Base-by-base conservation (phyloP, 1,139 yeast species). In the Candida pseudoviswanathii region DNA sequence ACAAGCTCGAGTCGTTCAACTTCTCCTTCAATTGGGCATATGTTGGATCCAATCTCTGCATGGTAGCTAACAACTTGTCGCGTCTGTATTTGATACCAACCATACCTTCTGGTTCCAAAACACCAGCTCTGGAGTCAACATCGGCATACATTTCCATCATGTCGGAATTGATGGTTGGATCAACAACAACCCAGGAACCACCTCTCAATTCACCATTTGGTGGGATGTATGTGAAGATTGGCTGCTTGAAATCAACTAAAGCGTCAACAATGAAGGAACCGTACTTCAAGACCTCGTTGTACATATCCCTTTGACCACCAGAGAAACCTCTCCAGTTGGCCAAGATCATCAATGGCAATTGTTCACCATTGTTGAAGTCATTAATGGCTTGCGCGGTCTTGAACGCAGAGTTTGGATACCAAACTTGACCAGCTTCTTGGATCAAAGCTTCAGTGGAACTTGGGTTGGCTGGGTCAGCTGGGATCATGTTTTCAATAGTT, bases 251-350 rank as follows among this genome's bases (percentile, higher is more conserved):
- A 62, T 86, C 97, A 60, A 91, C 96, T 56, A 94, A 80, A 9
- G 99, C 97, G 68, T 94, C 99, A 57, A 94, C 99, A 73, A 94
- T 94, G 71, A 80, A 91, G 3, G 98, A 85, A 67, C 99, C 99
- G 66, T 89, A 94, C 72, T 94, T 94, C 75, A 94, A 85, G 47
- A 94, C 96, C 75, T 94, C 99, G 65, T 92, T 90, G 82, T 88
- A 95, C 99, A 94, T 94, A 72, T 94, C 99, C 69, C 97, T 88
- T 78, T 95, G 99, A 71, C 99, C 99, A 78, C 99, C 99, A 58
- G 97, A 91, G 84, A 94, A 94, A 65, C 99, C 99, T 85, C 99
- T 88, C 99, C 99, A 94, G 81, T 94, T 94, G 51, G 99, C 99
- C 63, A 94, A 76, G 60, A 94, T 91, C 96, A 94, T 90, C 70